These are phyloP conservation scores for Colletotrichum sp. DNA, from an alignment of 2,329 filamentous ascomycete species.

Conservation along the genomic window DNA sequence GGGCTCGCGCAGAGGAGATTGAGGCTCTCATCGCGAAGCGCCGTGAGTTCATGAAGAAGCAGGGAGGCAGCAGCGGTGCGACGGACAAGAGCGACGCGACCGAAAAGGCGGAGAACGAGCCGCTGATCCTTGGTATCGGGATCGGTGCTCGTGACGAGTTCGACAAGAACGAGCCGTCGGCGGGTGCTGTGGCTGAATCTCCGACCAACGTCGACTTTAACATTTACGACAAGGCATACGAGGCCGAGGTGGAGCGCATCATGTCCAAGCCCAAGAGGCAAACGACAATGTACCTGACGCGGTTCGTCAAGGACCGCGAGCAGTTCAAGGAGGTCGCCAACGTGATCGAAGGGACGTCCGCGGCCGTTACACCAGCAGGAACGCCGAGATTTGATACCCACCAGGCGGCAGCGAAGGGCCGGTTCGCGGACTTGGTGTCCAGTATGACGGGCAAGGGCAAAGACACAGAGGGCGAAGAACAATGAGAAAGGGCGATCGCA, in stretches of 20 bases:
- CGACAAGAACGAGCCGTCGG: slow-evolving; percentile 39
- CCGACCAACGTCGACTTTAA: slow-evolving; percentile 85
- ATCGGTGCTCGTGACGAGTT: slow-evolving; percentile 61
- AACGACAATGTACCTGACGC: slow-evolving; percentile 54
- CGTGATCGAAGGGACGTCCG: slow-evolving; percentile 34
- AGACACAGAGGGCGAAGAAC: neutral
- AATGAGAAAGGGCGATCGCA: neutral
- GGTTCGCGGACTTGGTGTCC: slow-evolving; percentile 18
- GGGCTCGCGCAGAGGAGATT: slow-evolving; percentile 52
- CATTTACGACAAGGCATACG: slow-evolving; percentile 88
- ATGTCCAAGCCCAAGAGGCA: slow-evolving; percentile 44
- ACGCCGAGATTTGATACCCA: slow-evolving; percentile 22
- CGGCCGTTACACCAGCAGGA: slow-evolving; percentile 3
- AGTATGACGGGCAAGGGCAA: slow-evolving; percentile 7
- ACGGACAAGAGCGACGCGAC: slow-evolving; percentile 44
- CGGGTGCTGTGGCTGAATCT: slow-evolving; percentile 76
- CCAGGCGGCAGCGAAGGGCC: slow-evolving; percentile 1
- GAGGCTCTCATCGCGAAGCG: slow-evolving; percentile 53
- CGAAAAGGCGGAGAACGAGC: slow-evolving; percentile 65
- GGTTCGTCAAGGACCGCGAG: slow-evolving; percentile 50
- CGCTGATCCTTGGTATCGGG: slow-evolving; percentile 79
- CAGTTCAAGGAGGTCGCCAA: slow-evolving; percentile 42
- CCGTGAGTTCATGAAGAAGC: slow-evolving; percentile 42
- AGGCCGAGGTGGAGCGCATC: slow-evolving; percentile 80
- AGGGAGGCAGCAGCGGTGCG: slow-evolving; percentile 53